Conservation (phyloP, 345 rosid species). For the Syzygium grande region DNA sequence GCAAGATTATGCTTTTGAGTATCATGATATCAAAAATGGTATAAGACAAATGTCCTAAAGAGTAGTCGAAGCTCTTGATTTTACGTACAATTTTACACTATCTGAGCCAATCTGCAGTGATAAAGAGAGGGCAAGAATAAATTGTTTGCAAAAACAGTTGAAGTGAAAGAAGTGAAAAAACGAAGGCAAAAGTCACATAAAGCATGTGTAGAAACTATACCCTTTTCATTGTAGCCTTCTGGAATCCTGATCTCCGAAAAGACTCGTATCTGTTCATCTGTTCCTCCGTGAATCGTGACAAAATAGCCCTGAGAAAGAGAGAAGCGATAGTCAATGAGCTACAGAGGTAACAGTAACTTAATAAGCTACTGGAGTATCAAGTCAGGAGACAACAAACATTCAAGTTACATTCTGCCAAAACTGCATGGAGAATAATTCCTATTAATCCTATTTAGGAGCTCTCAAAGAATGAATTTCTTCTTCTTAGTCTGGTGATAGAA, state of each 20-base stretch:
- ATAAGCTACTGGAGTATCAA: neutral
- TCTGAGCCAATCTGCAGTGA: neutral
- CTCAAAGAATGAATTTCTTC: neutral
- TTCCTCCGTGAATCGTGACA: conserved; percentile 71
- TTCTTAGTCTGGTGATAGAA: neutral
- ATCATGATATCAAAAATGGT: neutral
- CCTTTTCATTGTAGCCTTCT: conserved; percentile 86
- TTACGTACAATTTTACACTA: neutral
- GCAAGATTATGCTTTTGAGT: neutral
- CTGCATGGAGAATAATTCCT: neutral
- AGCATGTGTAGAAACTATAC: conserved; percentile 15
- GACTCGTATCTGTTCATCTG: conserved; percentile 95
- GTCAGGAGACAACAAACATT: neutral
- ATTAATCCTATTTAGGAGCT: neutral
- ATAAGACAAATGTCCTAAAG: neutral
- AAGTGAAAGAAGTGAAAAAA: neutral
- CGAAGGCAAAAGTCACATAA: neutral
- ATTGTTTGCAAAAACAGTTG: neutral
- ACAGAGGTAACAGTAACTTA: neutral
- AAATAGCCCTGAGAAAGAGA: conserved; percentile 40
- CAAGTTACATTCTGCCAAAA: neutral
- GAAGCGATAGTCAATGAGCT: neutral
- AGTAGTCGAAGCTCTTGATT: neutral
- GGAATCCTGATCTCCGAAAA: conserved; percentile 91
- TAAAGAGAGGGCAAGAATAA: neutral